A percentile compares a stretch with the other conserved stretches of the same genome.
Conservation (phyloP, 2,329 filamentous ascomycete species). For the Arthroderma sp. region DNA sequence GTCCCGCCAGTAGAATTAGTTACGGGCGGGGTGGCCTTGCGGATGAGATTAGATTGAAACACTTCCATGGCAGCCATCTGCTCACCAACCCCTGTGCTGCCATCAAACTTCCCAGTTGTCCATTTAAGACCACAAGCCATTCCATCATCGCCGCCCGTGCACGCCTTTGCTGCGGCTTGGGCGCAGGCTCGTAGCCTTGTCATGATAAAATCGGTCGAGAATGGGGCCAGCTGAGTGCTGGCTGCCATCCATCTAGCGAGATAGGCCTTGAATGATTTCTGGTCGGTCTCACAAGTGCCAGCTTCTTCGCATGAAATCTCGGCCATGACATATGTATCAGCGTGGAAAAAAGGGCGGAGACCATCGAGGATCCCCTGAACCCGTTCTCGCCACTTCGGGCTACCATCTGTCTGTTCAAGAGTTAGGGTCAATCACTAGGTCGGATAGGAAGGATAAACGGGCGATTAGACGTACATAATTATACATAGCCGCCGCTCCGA, state of each 20-base stretch:
- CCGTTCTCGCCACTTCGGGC: constrained; percentile 43
- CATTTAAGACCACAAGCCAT: constrained; percentile 56
- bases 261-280: constrained; percentile 61
- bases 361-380: constrained; percentile 45
- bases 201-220: constrained; percentile 43
- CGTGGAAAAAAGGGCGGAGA: constrained; percentile 42
- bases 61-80: constrained; percentile 57
- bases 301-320: constrained; percentile 56
- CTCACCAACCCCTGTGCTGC: constrained; percentile 51
- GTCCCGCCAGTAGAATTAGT: constrained; percentile 49
- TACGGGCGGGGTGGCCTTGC: constrained; percentile 36
- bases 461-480: constrained; percentile 40
- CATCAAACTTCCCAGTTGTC: constrained; percentile 43
- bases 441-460: neutral
- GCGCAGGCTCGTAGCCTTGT: constrained; percentile 48
- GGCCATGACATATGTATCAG: constrained; percentile 41
- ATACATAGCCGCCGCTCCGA: constrained; percentile 56
- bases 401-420: constrained; percentile 28
- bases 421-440: constrained; percentile 16
- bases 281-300: constrained; percentile 55
- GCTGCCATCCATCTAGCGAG: constrained; percentile 54
- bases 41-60: constrained; percentile 49
- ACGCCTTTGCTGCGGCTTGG: constrained; percentile 48
- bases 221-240: constrained; percentile 51
- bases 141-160: constrained; percentile 47